Base-by-base conservation (phyloP, 768 basidiomycete species). In the Tylopilus felleus region DNA sequence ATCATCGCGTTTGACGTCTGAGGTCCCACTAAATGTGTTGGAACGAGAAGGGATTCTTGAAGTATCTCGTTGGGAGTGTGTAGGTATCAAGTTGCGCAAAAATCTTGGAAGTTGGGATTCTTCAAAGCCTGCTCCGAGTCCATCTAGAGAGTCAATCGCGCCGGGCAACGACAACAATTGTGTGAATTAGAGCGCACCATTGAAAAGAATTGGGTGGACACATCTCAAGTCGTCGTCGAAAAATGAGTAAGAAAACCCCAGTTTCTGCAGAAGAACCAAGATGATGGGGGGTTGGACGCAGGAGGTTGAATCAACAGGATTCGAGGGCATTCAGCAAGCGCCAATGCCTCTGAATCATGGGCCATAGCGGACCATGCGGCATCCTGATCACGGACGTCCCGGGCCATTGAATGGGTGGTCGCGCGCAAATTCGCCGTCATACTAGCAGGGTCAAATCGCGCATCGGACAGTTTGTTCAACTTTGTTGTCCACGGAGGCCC, bases 321-420 rank as follows among this genome's bases (percentile, higher is more conserved):
- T 21, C 36, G 31, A 56, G 35, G 16, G 46, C 35, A 48, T 54
- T 29, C 47, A 47, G 40, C 38, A 29, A 36, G 44, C 38, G 48
- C 43, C 25, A 12, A 28, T 49, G 65, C 66, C 64, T 66, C n/a
- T n/a, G n/a, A n/a, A n/a, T n/a, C n/a, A n/a, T n/a, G n/a, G n/a
- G n/a, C n/a, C 65, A 56, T 68, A 66, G 60, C 44, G 4, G 33
- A 53, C 57, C 61, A 58, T 63, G 65, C 63, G 35, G 45, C 44
- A 29, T 23, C 17, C 27, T 40, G 39, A 68, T 58, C 47, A 51
- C 61, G 38, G 42, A 47, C n/a, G 41, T 42, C n/a, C n/a, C n/a
- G n/a, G n/a, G n/a, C 19, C 41, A 36, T 40, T 44, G 33, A 33
- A 35, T 51, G 46, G 42, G 23, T 29, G 22, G 33, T 41, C 39